A percentile compares a stretch with the other conserved stretches of the same genome.
Evolutionary conservation across 257 asterid species (phyloP).

Genomic region (Leonotis leonurus): DNA sequence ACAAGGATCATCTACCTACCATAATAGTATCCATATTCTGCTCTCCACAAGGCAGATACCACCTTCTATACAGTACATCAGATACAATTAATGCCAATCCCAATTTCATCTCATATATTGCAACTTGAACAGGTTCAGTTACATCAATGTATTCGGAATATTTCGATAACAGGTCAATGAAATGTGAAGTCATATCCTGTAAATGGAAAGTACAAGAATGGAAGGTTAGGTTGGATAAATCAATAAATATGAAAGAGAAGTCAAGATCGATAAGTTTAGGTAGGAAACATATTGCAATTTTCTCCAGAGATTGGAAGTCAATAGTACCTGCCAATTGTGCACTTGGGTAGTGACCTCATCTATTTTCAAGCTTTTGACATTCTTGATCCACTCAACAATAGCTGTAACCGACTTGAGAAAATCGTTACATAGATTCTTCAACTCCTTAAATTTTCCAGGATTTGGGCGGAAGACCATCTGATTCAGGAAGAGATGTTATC

Average conservation of each 20-base stretch:
- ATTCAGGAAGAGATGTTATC: slow-evolving; percentile 2
- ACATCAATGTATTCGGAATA: slow-evolving; percentile 62
- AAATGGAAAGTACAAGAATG: slow-evolving; percentile 10
- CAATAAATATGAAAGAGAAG: background rate
- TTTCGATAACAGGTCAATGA: slow-evolving; percentile 55
- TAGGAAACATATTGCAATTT: background rate
- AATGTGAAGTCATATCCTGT: slow-evolving; percentile 55
- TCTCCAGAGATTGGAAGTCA: background rate
- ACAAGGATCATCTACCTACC: slow-evolving; percentile 29
- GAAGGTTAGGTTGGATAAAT: slow-evolving; percentile 7
- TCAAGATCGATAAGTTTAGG: background rate
- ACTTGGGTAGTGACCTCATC: slow-evolving; percentile 37
- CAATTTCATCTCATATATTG: slow-evolving; percentile 81
- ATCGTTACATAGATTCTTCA: slow-evolving; percentile 48
- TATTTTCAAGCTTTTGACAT: slow-evolving; percentile 21
- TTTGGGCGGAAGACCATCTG: slow-evolving; percentile 75
- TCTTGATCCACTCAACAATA: slow-evolving; percentile 36
- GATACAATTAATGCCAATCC: slow-evolving; percentile 68
- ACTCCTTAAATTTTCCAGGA: slow-evolving; percentile 52
- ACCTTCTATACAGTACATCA: slow-evolving; percentile 28
- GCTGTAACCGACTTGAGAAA: slow-evolving; percentile 40
- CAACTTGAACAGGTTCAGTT: slow-evolving; percentile 69
- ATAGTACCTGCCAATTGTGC: slow-evolving; percentile 73
- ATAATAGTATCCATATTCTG: slow-evolving; percentile 40
- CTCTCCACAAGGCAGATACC: slow-evolving; percentile 25